A percentile compares a stretch with the other conserved stretches of the same genome.
Conservation (phyloP, 495 filamentous ascomycete species). For the Cercophora sp. region DNA sequence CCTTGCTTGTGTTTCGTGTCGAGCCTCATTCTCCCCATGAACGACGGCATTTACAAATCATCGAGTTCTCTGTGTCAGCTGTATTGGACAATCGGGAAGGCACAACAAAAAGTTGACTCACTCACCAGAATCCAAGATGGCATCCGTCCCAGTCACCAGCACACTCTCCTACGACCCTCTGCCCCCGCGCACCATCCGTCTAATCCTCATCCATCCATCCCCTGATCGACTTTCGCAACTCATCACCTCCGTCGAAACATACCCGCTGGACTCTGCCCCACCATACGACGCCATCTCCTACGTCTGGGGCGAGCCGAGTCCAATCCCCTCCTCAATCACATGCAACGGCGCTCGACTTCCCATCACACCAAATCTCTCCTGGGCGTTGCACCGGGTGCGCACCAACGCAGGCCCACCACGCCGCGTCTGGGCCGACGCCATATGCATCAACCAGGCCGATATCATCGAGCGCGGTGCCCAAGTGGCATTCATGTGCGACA, state of each 20-base stretch:
- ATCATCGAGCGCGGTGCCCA: not conserved
- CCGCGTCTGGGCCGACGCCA: not conserved
- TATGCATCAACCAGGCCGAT: constrained; percentile 5
- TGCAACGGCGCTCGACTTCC: not conserved
- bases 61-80: no score
- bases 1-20: no score
- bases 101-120: no score
- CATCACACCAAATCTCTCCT: not conserved
- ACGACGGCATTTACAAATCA: no score
- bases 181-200: not conserved
- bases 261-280: not conserved
- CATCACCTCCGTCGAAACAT: not conserved
- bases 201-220: not conserved
- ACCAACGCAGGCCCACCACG: not conserved
- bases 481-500: not conserved
- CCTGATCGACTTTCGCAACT: not conserved
- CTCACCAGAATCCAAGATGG: no score
- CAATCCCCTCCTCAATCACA: not conserved
- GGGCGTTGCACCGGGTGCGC: not conserved
- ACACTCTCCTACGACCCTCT: no score
- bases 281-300: constrained; percentile 7
- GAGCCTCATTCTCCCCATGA: no score
- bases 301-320: constrained; percentile 2
- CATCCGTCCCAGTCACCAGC: no score
- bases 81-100: no score